Evolutionary conservation across 2,329 filamentous ascomycete genomes (phyloP), one percentile per base, ranked within the genome.

Genomic region (Pezicula carpinea): DNA sequence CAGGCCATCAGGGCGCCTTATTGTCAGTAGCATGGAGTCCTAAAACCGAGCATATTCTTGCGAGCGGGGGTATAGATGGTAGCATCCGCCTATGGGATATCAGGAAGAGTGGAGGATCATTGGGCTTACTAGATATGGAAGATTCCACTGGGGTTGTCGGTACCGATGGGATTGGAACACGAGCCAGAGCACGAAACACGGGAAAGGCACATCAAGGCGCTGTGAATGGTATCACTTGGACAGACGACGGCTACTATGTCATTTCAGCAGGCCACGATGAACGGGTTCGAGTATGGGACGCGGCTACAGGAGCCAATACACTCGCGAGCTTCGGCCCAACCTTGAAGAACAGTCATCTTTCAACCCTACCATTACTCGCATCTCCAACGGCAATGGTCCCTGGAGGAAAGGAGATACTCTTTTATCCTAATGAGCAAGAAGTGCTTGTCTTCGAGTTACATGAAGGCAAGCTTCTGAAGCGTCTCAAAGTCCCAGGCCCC

Each of bases 21-120:
- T 69, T 89, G 5, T 79, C 83, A 0, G 74, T 87, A 1, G 77
- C 82, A 4, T 97, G 93, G 93, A 92, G 88, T 47, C 91, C 91
- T 0, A 78, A 80, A 5, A 75, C 85, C 40, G 87, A 91, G 39
- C 80, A 96, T 60, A 73, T 95, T 4, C 76, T 97, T 3, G 88
- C 86, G 8, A 92, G 87, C 43, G 89, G 88, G 0, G 87, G 89
- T n/a, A 80, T 83, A 1, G 91, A 97, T 62, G 91, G 91, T 17
- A 85, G 82, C 8, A 82, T 91, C 2, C 80, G 90, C 18, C 72
- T 96, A 31, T 97, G 92, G 84, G 92, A 97, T 63, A 79, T 96
- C 21, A 78, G 92, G 3, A 82, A 87, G 26, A 87, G 88, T 23
- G 85, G 85, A 17, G 84, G 83, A 6, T 80, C 85, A 17, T 73